Evolutionary conservation across 495 filamentous ascomycete genomes (phyloP).

Genomic region (Oidiodendron maius): DNA sequence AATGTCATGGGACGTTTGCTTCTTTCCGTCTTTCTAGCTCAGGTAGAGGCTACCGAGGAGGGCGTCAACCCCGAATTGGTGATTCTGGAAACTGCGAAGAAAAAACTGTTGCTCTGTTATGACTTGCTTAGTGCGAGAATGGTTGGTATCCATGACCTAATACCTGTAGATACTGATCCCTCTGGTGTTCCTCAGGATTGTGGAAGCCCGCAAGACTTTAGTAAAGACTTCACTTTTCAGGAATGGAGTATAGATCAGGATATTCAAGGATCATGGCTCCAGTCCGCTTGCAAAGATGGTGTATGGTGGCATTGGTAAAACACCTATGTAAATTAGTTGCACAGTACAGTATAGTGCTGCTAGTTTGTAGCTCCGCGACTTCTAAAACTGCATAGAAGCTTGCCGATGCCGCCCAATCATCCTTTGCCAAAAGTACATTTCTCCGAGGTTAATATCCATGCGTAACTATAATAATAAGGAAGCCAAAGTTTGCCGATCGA

Average conservation of each 20-base stretch:
- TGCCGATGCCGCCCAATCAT: constrained; percentile 23
- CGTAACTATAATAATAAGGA: constrained; percentile 19
- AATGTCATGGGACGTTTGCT: constrained; percentile 53
- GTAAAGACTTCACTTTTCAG: too few species aligned
- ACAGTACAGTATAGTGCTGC: too few species aligned
- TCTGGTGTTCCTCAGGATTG: too few species aligned
- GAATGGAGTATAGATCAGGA: too few species aligned
- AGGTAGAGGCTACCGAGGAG: constrained; percentile 33
- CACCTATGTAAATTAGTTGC: too few species aligned
- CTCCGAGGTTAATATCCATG: constrained; percentile 24
- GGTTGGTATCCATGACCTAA: not conserved
- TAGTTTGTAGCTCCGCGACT: not conserved
- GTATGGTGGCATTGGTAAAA: too few species aligned
- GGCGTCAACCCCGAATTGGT: not conserved
- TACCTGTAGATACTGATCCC: not conserved
- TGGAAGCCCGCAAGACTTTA: too few species aligned
- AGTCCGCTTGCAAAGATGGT: too few species aligned
- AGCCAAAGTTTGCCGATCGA: constrained; percentile 1
- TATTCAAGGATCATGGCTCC: too few species aligned
- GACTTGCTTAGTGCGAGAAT: not conserved
- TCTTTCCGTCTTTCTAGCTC: constrained; percentile 30
- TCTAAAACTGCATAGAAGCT: constrained; percentile 19
- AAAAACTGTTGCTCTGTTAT: not conserved
- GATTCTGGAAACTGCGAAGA: not conserved
- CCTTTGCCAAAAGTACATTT: constrained; percentile 25